These are phyloP conservation scores for Fusarium siculi DNA, from an alignment of 2,329 filamentous ascomycete species.

Conservation along the genomic window DNA sequence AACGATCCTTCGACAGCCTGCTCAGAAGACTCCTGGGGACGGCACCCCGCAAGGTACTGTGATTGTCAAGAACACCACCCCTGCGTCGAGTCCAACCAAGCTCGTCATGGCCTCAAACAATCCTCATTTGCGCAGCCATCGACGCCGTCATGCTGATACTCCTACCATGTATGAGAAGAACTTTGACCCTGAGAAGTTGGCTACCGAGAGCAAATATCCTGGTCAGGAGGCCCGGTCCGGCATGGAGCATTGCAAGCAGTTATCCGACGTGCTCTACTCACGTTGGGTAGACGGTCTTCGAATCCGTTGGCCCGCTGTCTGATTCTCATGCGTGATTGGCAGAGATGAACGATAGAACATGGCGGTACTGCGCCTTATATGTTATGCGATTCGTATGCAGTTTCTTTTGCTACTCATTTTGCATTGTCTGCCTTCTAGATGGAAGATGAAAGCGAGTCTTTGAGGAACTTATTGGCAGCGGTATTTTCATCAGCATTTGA, in stretches of 20 bases:
- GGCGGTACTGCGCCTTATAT: neutral
- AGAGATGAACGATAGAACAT: neutral
- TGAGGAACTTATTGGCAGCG: neutral
- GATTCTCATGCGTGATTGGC: neutral
- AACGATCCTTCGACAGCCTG: slow-evolving; percentile 57
- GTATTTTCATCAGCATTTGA: slow-evolving; percentile 21
- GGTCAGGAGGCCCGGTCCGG: slow-evolving; percentile 69
- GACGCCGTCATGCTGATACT: slow-evolving; percentile 68
- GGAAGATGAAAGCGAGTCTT: slow-evolving; percentile 10
- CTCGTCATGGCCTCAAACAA: slow-evolving; percentile 84
- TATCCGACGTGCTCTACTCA: slow-evolving; percentile 90
- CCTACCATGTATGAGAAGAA: slow-evolving; percentile 56
- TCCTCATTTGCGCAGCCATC: slow-evolving; percentile 83
- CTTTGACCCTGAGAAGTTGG: slow-evolving; percentile 59
- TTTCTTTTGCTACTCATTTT: slow-evolving; percentile 21
- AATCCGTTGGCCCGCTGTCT: slow-evolving; percentile 70
- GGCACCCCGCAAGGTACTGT: slow-evolving; percentile 66
- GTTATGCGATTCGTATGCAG: slow-evolving; percentile 16
- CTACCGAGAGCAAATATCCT: slow-evolving; percentile 64
- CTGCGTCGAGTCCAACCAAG: slow-evolving; percentile 65
- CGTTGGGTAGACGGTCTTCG: slow-evolving; percentile 89
- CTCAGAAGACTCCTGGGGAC: slow-evolving; percentile 54
- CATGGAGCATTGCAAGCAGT: slow-evolving; percentile 91
- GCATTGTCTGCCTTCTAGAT: slow-evolving; percentile 13
- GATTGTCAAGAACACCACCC: slow-evolving; percentile 64